Percentiles rank a stretch among this genome's conserved stretches.
Evolutionary conservation across 805 yeast genomes (phyloP).

Genomic region (Zygoascus biomembranicola): DNA sequence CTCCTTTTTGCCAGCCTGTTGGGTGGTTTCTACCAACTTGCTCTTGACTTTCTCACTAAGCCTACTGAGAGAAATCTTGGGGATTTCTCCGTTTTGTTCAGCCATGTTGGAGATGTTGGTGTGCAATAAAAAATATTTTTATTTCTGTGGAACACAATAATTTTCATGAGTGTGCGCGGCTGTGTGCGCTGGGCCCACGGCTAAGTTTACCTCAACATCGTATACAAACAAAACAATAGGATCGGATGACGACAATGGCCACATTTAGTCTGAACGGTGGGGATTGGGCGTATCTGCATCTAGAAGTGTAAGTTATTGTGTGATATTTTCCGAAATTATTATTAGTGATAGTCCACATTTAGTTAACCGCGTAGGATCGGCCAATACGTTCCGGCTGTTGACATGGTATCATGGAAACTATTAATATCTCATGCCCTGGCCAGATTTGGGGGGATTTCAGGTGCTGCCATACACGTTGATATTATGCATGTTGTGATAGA

Average conservation of each 20-base stretch:
- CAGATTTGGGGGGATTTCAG: slow-evolving; percentile 23
- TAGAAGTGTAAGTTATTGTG: slow-evolving; percentile 18
- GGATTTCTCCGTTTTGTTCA: slow-evolving; percentile 1
- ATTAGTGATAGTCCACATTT: too few species aligned
- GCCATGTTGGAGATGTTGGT: background rate
- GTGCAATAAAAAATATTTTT: background rate
- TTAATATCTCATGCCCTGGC: slow-evolving; percentile 16
- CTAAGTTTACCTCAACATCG: background rate
- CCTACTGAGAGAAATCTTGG: slow-evolving; percentile 9
- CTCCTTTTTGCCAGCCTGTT: slow-evolving; percentile 12
- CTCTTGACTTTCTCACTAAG: slow-evolving; percentile 13
- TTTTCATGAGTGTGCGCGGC: background rate
- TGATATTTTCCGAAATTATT: too few species aligned
- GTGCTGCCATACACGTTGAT: slow-evolving; percentile 25
- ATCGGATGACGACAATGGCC: background rate
- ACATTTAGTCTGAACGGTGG: slow-evolving; percentile 16
- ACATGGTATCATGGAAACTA: slow-evolving; percentile 26
- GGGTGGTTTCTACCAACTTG: slow-evolving; percentile 12
- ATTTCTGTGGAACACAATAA: background rate
- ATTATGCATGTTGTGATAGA: slow-evolving; percentile 15
- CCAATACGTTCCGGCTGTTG: slow-evolving; percentile 14
- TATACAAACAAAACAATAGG: background rate
- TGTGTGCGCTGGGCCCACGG: background rate
- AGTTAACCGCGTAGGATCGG: background rate
- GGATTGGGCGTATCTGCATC: slow-evolving; percentile 27